phyloP scores from a whole-genome alignment of 1,284 basidiomycete species.

The Violaceomyces palustris region DNA sequence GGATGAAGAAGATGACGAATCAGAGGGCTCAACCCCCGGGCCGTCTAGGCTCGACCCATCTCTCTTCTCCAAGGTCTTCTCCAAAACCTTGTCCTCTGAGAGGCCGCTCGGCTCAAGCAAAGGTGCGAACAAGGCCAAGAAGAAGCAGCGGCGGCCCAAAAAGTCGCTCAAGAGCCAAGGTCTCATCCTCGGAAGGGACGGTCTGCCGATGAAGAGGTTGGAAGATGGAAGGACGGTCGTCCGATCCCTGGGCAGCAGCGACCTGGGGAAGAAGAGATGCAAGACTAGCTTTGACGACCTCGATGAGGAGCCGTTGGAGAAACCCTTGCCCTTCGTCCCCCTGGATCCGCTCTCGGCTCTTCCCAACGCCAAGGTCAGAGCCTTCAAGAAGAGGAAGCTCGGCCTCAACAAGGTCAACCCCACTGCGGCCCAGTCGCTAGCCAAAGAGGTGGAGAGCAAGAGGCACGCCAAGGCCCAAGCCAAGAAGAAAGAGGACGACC shows the following conservation, averaged over 20 bases:
- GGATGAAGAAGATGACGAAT: conserved; percentile 1
- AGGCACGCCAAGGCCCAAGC: conserved; percentile 6
- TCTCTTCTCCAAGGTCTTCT: conserved; percentile 37
- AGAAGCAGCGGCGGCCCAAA: conserved; percentile 16
- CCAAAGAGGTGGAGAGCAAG: conserved; percentile 1
- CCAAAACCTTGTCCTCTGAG: conserved; percentile 14
- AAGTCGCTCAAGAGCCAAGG: conserved; percentile 8
- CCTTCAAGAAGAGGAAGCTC: conserved; percentile 20
- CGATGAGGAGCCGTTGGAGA: too few relatives aligned
- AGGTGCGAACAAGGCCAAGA: conserved; percentile 6
- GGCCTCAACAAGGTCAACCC: conserved; percentile 1
- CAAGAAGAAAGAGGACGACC: conserved; percentile 28
- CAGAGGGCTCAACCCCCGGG: not conserved
- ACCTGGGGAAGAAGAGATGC: conserved; percentile 5
- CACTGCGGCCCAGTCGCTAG: conserved; percentile 2
- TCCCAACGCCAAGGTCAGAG: conserved; percentile 29
- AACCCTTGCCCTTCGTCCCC: too few relatives aligned
- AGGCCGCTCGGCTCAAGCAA: conserved; percentile 25
- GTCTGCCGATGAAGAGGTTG: conserved; percentile 31
- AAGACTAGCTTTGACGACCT: too few relatives aligned
- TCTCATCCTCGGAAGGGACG: conserved; percentile 33
- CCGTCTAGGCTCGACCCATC: conserved; percentile 35
- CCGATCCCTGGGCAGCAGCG: conserved; percentile 11
- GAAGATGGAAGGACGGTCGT: conserved; percentile 27
- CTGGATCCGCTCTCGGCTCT: conserved; percentile 24